These are phyloP conservation scores for Neocatenulostroma microsporum DNA, from an alignment of 2,329 filamentous ascomycete species.

Conservation along the genomic window DNA sequence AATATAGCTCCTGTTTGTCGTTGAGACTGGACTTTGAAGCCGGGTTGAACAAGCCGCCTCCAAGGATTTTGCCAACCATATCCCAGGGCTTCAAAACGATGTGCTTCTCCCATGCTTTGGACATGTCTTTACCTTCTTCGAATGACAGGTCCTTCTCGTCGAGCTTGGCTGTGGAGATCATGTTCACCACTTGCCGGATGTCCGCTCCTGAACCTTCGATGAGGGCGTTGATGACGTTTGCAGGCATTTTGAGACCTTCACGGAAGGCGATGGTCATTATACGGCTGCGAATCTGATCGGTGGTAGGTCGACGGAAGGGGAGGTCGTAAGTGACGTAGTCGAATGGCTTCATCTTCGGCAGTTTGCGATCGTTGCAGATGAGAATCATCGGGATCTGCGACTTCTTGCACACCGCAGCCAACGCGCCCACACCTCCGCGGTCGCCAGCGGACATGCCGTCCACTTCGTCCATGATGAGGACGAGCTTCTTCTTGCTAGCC, in stretches of 20 bases:
- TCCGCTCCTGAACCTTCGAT: constrained; percentile 95
- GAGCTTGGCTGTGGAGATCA: constrained; percentile 89
- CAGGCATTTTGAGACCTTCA: constrained; percentile 78
- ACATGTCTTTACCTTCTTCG: constrained; percentile 85
- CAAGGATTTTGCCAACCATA: constrained; percentile 88
- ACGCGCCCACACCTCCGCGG: constrained; percentile 85
- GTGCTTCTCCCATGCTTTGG: constrained; percentile 97
- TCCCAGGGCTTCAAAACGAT: constrained; percentile 97
- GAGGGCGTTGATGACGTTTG: constrained; percentile 77
- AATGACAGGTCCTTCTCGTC: constrained; percentile 74
- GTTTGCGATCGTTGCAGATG: constrained; percentile 89
- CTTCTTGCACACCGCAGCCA: constrained; percentile 92
- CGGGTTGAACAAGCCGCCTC: constrained; percentile 73
- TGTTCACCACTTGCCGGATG: constrained; percentile 97
- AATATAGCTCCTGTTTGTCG: constrained; percentile 97
- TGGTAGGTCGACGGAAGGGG: constrained; percentile 78
- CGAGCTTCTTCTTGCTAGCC: constrained; percentile 77
- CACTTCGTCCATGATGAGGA: constrained; percentile 97
- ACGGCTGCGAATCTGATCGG: constrained; percentile 81
- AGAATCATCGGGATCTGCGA: constrained; percentile 90
- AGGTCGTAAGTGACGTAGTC: constrained; percentile 78
- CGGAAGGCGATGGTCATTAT: constrained; percentile 93
- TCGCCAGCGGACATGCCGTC: constrained; percentile 98
- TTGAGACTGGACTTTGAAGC: constrained; percentile 82
- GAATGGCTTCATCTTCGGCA: constrained; percentile 98